Conservation (phyloP, 192 early-diverging fungal species). For the Backusella mclennaniae region DNA sequence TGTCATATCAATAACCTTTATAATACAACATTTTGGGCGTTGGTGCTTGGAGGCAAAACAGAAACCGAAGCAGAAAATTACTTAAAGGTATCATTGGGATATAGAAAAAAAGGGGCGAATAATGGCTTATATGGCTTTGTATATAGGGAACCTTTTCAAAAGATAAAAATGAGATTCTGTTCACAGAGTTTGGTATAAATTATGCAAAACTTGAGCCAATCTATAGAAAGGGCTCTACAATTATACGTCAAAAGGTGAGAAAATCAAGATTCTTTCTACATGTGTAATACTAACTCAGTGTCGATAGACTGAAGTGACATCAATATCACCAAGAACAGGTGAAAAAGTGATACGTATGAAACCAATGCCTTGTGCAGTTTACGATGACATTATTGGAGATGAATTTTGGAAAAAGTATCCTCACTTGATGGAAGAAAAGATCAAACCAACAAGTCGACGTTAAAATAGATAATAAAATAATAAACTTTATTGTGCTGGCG, state of each 20-base stretch:
- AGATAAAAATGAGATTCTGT: slow-evolving; percentile 91
- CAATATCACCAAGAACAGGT: slow-evolving; percentile 14
- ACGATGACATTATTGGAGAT: slow-evolving; percentile 75
- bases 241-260: slow-evolving; percentile 61
- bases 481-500: not conserved
- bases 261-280: not conserved
- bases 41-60: slow-evolving; percentile 74
- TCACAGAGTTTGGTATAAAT: slow-evolving; percentile 81
- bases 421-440: slow-evolving; percentile 23
- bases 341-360: slow-evolving; percentile 49
- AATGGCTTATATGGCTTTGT: not conserved
- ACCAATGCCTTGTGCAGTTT: slow-evolving; percentile 46
- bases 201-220: slow-evolving; percentile 82
- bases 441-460: not conserved
- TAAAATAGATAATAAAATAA: not conserved
- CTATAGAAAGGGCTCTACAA: slow-evolving; percentile 85
- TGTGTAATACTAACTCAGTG: slow-evolving; percentile 12
- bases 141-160: slow-evolving; percentile 79
- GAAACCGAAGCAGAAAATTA: slow-evolving; percentile 73
- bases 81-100: slow-evolving; percentile 51
- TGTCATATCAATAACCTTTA: slow-evolving; percentile 92
- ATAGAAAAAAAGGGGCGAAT: too few relatives aligned
- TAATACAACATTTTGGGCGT: slow-evolving; percentile 93
- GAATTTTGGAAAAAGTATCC: slow-evolving; percentile 66
- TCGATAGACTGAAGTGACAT: slow-evolving; percentile 22